Evolutionary conservation across 805 yeast species (phyloP), one percentile per base, ranked within the genome.

Genomic region (Yarrowia sp.): DNA sequence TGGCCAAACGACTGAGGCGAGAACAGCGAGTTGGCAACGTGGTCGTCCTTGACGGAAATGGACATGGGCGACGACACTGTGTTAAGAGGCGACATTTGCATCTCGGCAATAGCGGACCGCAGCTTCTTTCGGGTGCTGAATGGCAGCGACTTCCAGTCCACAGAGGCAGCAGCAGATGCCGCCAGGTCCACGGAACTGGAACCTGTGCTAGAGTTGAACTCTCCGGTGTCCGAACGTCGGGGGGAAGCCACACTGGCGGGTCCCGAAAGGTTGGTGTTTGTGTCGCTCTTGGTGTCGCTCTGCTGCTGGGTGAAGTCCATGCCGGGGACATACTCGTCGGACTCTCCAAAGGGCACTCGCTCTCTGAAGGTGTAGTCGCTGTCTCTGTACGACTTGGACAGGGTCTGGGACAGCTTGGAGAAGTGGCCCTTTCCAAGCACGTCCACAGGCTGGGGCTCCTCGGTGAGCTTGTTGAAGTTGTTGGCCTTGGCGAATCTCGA

Each of bases 221-320:
- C 61, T 15, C 61, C 47, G 15, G 61, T 41, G 15, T 55, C 61
- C 11, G 61, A 55, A 15, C 47, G 45, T 55, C 47, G 11, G 18
- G 61, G 61, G 3, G 61, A 55, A 11, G 38, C 15, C 28, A 55
- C 38, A 1, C 33, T 18, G 8, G 61, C 38, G 4, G 47, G 47
- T 11, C 47, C 36, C 18, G 61, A 39, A 3, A 38, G 6, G 35
- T 38, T 51, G 33, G 36, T 39, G 28, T n/a, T 51, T 5, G 62
- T 39, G 41, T 42, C 50, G 22, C 35, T 57, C 41, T 35, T 57
- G 53, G 14, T 47, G 38, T 57, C 63, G 18, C 17, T 17, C 44
- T 51, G 60, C 32, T 57, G 50, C 42, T 44, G 64, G 51, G 64
- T 58, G 51, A 58, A 58, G 42, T 58, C 64, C 64, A 58, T 44